Percentiles rank a stretch among this genome's conserved stretches.
Conservation (phyloP, 2,329 filamentous ascomycete genomes). For the Pyrenochaeta sp. region DNA sequence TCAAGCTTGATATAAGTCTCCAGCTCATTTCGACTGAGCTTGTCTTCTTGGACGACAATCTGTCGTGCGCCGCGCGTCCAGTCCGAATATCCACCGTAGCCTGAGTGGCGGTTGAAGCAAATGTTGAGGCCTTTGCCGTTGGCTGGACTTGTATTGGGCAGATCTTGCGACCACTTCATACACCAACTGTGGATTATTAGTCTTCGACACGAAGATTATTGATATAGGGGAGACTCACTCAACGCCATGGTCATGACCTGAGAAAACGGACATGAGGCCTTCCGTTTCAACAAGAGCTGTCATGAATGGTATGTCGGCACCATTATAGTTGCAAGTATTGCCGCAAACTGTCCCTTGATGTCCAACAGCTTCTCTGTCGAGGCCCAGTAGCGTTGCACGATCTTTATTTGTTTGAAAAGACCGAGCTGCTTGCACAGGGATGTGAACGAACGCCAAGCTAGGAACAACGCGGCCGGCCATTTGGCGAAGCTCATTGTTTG, state of each 20-base stretch:
- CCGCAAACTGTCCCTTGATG: constrained; percentile 30
- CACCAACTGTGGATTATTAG: constrained; percentile 36
- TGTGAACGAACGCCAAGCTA: constrained; percentile 64
- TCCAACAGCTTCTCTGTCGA: constrained; percentile 38
- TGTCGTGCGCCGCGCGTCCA: constrained; percentile 69
- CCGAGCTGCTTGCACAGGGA: constrained; percentile 46
- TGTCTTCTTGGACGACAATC: constrained; percentile 57
- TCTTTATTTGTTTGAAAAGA: constrained; percentile 57
- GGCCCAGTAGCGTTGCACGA: constrained; percentile 52
- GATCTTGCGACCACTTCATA: constrained; percentile 49
- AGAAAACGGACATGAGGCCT: constrained; percentile 60
- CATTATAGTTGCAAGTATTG: constrained; percentile 44
- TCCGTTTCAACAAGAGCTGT: constrained; percentile 62
- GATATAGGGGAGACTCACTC: constrained; percentile 17
- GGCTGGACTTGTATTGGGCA: constrained; percentile 38
- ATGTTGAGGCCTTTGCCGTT: constrained; percentile 55
- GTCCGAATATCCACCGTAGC: constrained; percentile 73
- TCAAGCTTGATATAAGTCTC: constrained; percentile 70
- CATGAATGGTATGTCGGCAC: constrained; percentile 69
- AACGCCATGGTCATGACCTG: constrained; percentile 68
- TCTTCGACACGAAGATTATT: neutral
- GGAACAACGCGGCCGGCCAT: constrained; percentile 51
- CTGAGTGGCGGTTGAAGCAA: constrained; percentile 71
- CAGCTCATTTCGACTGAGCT: constrained; percentile 51
- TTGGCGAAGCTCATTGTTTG: constrained; percentile 19